These are phyloP conservation scores for Chaetoceros muelleri DNA, from an alignment of 108 stramenopile species.

Conservation along the genomic window DNA sequence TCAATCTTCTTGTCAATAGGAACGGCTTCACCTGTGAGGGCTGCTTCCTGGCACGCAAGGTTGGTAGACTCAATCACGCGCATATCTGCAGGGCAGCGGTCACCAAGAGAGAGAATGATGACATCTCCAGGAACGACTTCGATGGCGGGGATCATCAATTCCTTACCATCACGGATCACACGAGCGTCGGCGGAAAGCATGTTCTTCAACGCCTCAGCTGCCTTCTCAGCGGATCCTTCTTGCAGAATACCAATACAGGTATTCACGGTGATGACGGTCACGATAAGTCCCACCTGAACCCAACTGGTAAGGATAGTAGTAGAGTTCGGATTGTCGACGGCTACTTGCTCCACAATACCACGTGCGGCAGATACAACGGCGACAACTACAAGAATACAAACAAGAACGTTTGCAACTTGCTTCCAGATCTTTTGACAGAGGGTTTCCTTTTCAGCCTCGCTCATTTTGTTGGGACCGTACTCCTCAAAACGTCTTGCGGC, in stretches of 20 bases:
- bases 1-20: constrained; percentile 74
- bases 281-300: constrained; percentile 56
- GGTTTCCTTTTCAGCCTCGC: constrained; percentile 47
- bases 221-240: constrained; percentile 71
- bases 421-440: constrained; percentile 61
- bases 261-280: constrained; percentile 56
- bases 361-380: constrained; percentile 48
- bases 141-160: constrained; percentile 45
- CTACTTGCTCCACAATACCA: constrained; percentile 6
- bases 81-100: constrained; percentile 83
- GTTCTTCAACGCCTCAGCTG: constrained; percentile 66
- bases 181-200: constrained; percentile 69
- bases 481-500: constrained; percentile 41
- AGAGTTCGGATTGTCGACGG: constrained; percentile 20
- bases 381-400: constrained; percentile 60
- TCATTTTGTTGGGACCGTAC: constrained; percentile 57
- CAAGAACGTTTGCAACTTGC: constrained; percentile 64
- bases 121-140: constrained; percentile 73
- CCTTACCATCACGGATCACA: constrained; percentile 55
- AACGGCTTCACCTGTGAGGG: constrained; percentile 87
- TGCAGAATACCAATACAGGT: constrained; percentile 74
- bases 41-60: constrained; percentile 74
- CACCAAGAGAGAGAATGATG: constrained; percentile 58
- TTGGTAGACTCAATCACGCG: constrained; percentile 67
- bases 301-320: constrained; percentile 33